phyloP scores from a whole-genome alignment of 306 rosid species.

The Glycine tomentella region DNA sequence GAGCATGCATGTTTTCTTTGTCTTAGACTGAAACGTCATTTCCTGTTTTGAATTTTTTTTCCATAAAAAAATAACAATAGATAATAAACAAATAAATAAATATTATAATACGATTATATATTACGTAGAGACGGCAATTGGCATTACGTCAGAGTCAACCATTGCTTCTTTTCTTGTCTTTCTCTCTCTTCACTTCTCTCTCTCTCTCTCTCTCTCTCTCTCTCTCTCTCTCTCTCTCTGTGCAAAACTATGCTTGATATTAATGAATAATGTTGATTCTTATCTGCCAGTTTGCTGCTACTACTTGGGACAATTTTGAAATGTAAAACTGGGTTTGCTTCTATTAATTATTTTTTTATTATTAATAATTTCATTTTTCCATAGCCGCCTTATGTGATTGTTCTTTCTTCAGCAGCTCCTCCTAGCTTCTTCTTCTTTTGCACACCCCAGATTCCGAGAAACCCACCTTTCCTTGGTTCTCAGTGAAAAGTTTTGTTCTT shows the following conservation, averaged over 20 bases:
- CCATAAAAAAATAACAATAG: too few species aligned
- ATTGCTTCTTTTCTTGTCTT: neutral
- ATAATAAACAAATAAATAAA: neutral
- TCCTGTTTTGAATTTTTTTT: too few species aligned
- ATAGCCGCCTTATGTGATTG: constrained; percentile 54
- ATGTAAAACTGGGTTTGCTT: constrained; percentile 22
- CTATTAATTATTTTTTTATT: neutral
- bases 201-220: too few species aligned
- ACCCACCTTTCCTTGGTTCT: constrained; percentile 35
- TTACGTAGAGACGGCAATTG: constrained; percentile 45
- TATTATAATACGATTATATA: neutral
- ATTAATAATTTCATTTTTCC: neutral
- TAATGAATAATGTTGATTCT: constrained; percentile 28
- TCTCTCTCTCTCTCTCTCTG: too few species aligned
- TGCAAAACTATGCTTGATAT: constrained; percentile 25
- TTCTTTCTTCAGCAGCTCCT: constrained; percentile 12
- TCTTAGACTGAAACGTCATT: too few species aligned
- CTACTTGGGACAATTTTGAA: neutral
- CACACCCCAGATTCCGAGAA: constrained; percentile 19
- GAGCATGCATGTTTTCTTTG: too few species aligned
- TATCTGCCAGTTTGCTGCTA: constrained; percentile 31
- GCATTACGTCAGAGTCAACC: constrained; percentile 55
- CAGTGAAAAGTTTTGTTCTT: constrained; percentile 23
- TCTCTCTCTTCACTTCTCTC: constrained; percentile 20
- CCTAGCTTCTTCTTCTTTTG: constrained; percentile 22